These are phyloP conservation scores for Exophiala mesophila DNA, from an alignment of 2,329 filamentous ascomycete species.

Conservation along the genomic window DNA sequence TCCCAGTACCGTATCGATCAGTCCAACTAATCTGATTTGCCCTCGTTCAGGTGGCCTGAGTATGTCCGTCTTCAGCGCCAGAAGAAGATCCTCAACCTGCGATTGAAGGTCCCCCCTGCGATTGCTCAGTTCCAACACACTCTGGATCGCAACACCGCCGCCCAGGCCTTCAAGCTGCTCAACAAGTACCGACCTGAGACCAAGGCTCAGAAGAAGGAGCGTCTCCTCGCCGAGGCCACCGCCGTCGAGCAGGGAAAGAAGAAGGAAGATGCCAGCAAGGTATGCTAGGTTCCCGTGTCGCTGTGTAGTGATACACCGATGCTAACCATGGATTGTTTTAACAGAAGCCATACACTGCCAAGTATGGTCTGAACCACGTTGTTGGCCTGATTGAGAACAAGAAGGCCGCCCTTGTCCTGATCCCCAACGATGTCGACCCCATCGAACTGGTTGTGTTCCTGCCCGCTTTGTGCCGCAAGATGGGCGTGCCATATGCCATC, in stretches of 20 bases:
- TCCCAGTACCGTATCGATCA: neutral
- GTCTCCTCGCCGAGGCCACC: slow-evolving; percentile 94
- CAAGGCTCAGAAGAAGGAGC: slow-evolving; percentile 99
- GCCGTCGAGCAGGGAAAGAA: slow-evolving; percentile 99
- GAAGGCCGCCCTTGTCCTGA: slow-evolving; percentile 97
- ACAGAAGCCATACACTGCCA: slow-evolving; percentile 90
- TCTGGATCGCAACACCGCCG: slow-evolving; percentile 92
- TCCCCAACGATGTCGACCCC: slow-evolving; percentile 98
- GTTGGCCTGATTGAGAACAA: slow-evolving; percentile 98
- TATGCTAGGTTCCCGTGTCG: too few relatives aligned
- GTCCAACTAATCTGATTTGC: too few relatives aligned
- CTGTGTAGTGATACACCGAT: too few relatives aligned
- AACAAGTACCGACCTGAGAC: slow-evolving; percentile 99
- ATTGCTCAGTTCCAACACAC: slow-evolving; percentile 98
- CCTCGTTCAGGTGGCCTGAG: slow-evolving; percentile 68
- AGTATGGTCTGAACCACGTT: slow-evolving; percentile 99
- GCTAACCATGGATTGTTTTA: neutral
- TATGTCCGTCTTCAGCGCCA: slow-evolving; percentile 97
- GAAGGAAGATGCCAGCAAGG: slow-evolving; percentile 99
- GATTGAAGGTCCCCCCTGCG: slow-evolving; percentile 95
- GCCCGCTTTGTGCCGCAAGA: slow-evolving; percentile 98
- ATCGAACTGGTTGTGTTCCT: slow-evolving; percentile 99
- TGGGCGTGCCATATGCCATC: slow-evolving; percentile 98
- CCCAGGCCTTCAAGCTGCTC: slow-evolving; percentile 97
- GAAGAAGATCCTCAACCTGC: slow-evolving; percentile 94